Base-by-base conservation (phyloP, 768 basidiomycete genomes). In the Tulasnella sp. region DNA sequence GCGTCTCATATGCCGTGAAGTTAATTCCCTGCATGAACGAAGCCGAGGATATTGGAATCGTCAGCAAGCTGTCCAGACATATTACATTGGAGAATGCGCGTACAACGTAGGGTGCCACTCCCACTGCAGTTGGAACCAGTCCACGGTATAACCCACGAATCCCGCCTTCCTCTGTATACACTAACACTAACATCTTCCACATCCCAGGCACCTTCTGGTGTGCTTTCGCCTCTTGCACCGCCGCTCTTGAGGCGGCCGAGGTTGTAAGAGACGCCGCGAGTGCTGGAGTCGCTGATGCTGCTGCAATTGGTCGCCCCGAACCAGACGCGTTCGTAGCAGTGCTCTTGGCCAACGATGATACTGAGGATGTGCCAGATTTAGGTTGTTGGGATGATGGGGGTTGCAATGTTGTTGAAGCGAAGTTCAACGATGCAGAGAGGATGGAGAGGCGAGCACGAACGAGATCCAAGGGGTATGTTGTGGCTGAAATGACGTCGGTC, bases 401-500 rank as follows among this genome's bases (percentile, higher is more conserved):
- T 4, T 30, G 19, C 43, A 30, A 58, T 29, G 72, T 64, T 29
- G 68, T 60, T 34, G 73, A 54, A n/a, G 70, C 42, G 75, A 56
- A 52, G 22, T 76, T 70, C 68, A 87, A 76, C 49, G 85, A 86
- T n/a, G 91, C 87, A 3, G 91, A 92, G 19, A 90, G 91, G 67
- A 98, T 94, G 19, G 90, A 93, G 60, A 99, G 74, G 34, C 94
- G 80, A 24, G 91, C 87, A 45, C 94, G 81, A 29, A 98, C 87
- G 50, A 99, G 83, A 70, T 99, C 94, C 63, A 98, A 73, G 8
- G 94, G 94, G 73, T 92, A 90, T 72, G 89, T 92, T 49, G 87
- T 78, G 64, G 83, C 87, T 89, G 57, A 17, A 19, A 25, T 25
- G 50, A n/a, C n/a, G n/a, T 48, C n/a, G 19, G 7, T 29, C 27